Base-by-base conservation (phyloP, 306 rosid species). In the Echinosophora koreensis region DNA sequence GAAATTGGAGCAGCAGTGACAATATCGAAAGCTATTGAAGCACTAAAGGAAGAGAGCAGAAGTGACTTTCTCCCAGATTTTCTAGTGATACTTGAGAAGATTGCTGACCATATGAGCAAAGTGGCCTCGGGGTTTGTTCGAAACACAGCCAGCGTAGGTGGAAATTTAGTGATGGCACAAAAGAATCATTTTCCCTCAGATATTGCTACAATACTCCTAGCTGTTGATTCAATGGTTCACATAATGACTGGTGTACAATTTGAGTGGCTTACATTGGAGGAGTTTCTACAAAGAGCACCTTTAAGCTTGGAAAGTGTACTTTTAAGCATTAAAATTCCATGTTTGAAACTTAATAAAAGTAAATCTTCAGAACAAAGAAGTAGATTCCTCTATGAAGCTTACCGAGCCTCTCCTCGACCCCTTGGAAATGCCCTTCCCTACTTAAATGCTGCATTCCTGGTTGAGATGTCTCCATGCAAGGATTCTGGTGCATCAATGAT, bases 81-180 rank as follows among this genome's bases (percentile, higher is more conserved):
- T 62, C 85, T 30, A 61, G 49, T 80, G 71, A 82, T 89, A 71
- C 86, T 87, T 27, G 65, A 75, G 14, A 89, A 80, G 76, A 74
- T 95, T 77, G 80, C 97, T 16, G 80, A 79, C 35, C 97, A 95
- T 73, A 81, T 95, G 97, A 88, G 70, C 80, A 90, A 90, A 88
- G 82, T 95, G 74, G 97, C 97, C 50, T 55, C 97, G 0, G 82
- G 84, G 18, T 90, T 89, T 68, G 68, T 95, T 51, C 80, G 95
- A 49, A 95, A 89, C 56, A 87, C 95, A 1, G 98, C 89, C 6
- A 95, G 96, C 73, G 44, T 92, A 2, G 97, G 97, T 44, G 97
- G 98, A 15, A 95, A 95, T 88, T 77, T 95, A 83, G 89, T 95
- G 70, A 90, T 92, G 93, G 97, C 98, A 14, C 98, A 95, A 67